These are phyloP conservation scores for Melaleuca quinquenervia DNA, from an alignment of 345 rosid species.

Conservation along the genomic window DNA sequence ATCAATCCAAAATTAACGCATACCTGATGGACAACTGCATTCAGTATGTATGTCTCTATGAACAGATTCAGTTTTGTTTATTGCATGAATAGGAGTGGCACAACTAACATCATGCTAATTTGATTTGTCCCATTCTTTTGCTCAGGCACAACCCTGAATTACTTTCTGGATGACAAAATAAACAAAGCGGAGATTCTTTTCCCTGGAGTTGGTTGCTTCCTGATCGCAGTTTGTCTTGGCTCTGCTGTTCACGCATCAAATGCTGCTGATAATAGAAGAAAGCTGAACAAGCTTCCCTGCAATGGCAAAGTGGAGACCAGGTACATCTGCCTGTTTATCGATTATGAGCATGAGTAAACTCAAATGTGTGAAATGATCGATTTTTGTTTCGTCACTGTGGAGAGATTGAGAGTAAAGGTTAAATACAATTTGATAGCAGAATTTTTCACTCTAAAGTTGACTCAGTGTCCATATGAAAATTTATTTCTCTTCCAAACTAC, in stretches of 20 bases:
- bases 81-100: neutral
- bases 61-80: neutral
- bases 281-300: constrained; percentile 28
- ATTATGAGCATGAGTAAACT: neutral
- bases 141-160: constrained; percentile 73
- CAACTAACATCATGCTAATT: neutral
- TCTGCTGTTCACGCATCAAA: constrained; percentile 72
- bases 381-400: neutral
- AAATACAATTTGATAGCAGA: neutral
- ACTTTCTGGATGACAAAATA: constrained; percentile 73
- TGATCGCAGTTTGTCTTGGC: constrained; percentile 68
- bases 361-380: neutral
- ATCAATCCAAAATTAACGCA: neutral
- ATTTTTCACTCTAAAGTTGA: neutral
- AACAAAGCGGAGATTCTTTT: constrained; percentile 71
- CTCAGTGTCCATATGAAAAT: neutral
- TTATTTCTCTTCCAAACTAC: neutral
- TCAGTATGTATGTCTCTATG: neutral
- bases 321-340: constrained; percentile 10
- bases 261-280: constrained; percentile 56
- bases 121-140: neutral
- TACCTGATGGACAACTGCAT: neutral
- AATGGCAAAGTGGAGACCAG: constrained; percentile 10
- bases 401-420: neutral
- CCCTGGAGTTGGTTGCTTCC: constrained; percentile 76